A percentile compares a stretch with the other conserved stretches of the same genome.
These are phyloP conservation scores for Uronychia setigera DNA, from an alignment of 73 alveolate genomes.

Conservation along the genomic window DNA sequence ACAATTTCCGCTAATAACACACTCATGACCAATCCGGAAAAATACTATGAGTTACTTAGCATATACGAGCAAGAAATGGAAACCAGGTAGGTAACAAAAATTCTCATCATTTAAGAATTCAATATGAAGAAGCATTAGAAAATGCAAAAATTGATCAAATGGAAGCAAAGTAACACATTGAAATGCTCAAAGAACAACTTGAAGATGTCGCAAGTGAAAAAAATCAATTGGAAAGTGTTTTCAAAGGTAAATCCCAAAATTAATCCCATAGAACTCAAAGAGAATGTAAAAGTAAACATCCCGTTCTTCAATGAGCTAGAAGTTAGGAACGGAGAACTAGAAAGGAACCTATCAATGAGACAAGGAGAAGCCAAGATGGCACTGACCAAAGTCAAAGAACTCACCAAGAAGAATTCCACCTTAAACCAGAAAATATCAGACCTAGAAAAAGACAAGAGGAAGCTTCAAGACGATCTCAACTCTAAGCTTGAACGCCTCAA, in stretches of 20 bases:
- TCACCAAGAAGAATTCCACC: neutral
- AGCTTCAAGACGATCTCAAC: neutral
- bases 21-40: neutral
- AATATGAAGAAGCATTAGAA: neutral
- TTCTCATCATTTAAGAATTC: neutral
- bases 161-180: neutral
- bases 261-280: neutral
- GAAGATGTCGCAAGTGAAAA: neutral
- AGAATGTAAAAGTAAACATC: neutral
- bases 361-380: neutral
- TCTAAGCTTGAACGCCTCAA: neutral
- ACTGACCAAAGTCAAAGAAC: neutral
- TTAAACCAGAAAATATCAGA: neutral
- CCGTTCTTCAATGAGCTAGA: neutral
- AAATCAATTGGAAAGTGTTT: neutral
- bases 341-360: neutral
- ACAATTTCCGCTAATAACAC: neutral
- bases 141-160: neutral
- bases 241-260: neutral
- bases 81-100: neutral
- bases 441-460: neutral
- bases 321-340: neutral
- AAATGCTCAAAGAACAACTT: neutral
- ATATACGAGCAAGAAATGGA: neutral
- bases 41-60: neutral